Percentiles rank a stretch among this genome's conserved stretches.
These are phyloP conservation scores for Alternaria sp. DNA, from an alignment of 2,329 filamentous ascomycete genomes.

Conservation along the genomic window DNA sequence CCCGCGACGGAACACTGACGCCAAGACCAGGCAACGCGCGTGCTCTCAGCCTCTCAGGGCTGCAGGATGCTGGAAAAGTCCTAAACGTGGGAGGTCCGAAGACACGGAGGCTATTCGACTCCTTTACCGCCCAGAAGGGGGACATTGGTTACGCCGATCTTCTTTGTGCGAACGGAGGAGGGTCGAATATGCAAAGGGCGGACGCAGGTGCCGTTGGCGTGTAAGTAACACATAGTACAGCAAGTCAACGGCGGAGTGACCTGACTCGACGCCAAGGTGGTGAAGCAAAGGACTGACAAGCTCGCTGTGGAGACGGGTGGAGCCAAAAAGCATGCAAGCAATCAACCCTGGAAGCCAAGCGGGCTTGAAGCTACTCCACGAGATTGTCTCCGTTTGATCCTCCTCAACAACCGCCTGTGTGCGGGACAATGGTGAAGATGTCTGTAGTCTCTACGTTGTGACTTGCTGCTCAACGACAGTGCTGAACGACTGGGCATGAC, in stretches of 20 bases:
- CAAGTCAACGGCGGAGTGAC: not conserved
- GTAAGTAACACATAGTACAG: no score
- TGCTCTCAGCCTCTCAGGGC: not conserved
- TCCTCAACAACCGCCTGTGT: not conserved
- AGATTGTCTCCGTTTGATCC: conserved; percentile 2
- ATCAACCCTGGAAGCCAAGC: conserved; percentile 1
- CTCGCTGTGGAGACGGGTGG: not conserved
- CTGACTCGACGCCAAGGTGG: conserved; percentile 7
- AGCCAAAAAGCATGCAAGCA: conserved; percentile 5
- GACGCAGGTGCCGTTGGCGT: conserved; percentile 4
- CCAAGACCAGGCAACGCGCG: not conserved
- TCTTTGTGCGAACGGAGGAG: not conserved
- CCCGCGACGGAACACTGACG: not conserved
- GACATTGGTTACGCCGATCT: not conserved
- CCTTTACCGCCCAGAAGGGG: not conserved
- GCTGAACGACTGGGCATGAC: no score
- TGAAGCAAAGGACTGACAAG: conserved; percentile 5
- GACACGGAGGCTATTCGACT: not conserved
- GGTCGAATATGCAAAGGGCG: not conserved
- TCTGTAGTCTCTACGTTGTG: not conserved
- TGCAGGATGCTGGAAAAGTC: not conserved
- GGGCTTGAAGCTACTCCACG: conserved; percentile 2
- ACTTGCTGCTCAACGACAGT: no score
- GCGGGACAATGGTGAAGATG: not conserved
- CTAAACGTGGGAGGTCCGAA: not conserved